phyloP scores from a whole-genome alignment of 768 basidiomycete species.

The Kwoniella europaea region DNA sequence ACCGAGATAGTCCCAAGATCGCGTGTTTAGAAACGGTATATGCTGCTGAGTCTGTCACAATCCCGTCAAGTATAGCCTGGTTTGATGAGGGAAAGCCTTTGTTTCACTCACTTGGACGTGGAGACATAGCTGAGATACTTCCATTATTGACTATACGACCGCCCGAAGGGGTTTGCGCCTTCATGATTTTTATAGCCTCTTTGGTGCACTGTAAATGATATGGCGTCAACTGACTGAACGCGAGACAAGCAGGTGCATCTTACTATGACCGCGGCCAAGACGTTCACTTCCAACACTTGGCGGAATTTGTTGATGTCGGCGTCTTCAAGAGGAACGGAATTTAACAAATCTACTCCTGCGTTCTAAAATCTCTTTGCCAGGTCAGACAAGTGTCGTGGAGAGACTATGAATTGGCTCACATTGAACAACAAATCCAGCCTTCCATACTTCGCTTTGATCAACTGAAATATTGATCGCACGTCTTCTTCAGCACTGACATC shows the following conservation, averaged over 20 bases:
- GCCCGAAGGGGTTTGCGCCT: constrained; percentile 71
- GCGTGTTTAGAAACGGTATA: constrained; percentile 84
- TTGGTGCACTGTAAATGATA: constrained; percentile 64
- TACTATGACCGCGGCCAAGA: constrained; percentile 70
- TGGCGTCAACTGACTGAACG: neutral
- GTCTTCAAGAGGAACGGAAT: constrained; percentile 59
- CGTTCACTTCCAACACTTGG: constrained; percentile 70
- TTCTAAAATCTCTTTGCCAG: neutral
- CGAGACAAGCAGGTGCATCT: constrained; percentile 11
- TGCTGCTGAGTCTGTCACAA: constrained; percentile 58
- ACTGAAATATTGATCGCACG: constrained; percentile 68
- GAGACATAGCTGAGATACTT: constrained; percentile 54
- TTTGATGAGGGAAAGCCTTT: neutral
- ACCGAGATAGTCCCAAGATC: constrained; percentile 75
- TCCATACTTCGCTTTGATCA: constrained; percentile 67
- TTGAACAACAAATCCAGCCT: constrained; percentile 75
- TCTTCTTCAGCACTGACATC: constrained; percentile 71
- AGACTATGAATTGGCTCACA: constrained; percentile 59
- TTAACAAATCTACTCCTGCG: constrained; percentile 6
- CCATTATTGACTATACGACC: constrained; percentile 90
- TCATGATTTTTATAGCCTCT: constrained; percentile 75
- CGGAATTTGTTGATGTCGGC: constrained; percentile 62
- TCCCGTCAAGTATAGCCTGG: too few species aligned
- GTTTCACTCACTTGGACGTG: constrained; percentile 53
- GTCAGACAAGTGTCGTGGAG: neutral